Evolutionary conservation across 495 filamentous ascomycete species (phyloP).

Genomic region (Lasiosphaeriaceae sp.): DNA sequence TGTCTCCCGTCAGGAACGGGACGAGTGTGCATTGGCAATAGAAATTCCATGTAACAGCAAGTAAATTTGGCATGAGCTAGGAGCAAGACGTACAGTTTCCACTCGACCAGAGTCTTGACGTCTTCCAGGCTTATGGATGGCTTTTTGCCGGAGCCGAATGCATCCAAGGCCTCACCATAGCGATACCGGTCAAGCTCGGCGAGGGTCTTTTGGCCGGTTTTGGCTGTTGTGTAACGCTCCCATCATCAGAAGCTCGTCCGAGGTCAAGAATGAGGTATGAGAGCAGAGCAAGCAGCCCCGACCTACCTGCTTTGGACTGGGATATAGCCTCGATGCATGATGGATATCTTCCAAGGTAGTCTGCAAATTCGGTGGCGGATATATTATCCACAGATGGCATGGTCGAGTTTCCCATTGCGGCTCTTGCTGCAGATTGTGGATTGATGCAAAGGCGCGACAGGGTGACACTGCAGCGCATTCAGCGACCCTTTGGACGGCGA

Average conservation of each 20-base stretch:
- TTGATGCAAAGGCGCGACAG: conserved; percentile 8
- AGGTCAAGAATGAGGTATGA: neutral
- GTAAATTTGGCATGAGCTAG: too few species aligned
- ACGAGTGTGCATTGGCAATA: neutral
- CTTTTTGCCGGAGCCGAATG: conserved; percentile 29
- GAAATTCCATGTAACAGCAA: too few species aligned
- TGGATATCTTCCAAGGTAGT: conserved; percentile 31
- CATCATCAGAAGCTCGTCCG: neutral
- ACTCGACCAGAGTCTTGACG: conserved; percentile 58
- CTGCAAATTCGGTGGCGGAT: conserved; percentile 30
- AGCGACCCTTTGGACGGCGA: conserved; percentile 3
- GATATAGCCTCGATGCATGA: conserved; percentile 39
- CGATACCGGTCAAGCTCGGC: conserved; percentile 46
- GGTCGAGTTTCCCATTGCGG: conserved; percentile 25
- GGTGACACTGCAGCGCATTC: conserved; percentile 14
- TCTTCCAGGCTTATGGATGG: conserved; percentile 37
- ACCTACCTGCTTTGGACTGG: conserved; percentile 36
- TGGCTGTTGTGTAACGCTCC: conserved; percentile 23
- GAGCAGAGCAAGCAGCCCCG: neutral
- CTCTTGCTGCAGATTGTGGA: conserved; percentile 8
- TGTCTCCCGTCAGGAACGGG: neutral
- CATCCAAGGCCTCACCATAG: conserved; percentile 39
- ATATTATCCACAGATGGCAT: conserved; percentile 31
- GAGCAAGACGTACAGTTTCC: conserved; percentile 63
- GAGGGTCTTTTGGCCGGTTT: conserved; percentile 41